phyloP scores from a whole-genome alignment of 202 grass and related monocot genomes.

The Sporobolus alterniflorus region DNA sequence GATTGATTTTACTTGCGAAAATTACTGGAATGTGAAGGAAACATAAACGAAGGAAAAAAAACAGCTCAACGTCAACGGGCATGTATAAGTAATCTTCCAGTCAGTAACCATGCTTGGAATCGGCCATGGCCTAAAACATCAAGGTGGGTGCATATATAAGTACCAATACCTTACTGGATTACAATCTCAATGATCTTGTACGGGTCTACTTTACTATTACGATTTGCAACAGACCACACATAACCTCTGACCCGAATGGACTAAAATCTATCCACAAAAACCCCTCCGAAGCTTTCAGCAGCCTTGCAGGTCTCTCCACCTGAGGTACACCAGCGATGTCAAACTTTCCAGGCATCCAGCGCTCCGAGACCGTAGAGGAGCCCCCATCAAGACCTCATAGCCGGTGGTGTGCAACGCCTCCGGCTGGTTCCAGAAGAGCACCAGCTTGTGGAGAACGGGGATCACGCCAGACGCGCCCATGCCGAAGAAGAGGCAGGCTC shows the following conservation, averaged over 20 bases:
- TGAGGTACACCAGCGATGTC: conserved; percentile 93
- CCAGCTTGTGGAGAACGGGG: conserved; percentile 85
- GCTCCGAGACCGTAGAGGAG: conserved; percentile 87
- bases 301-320: conserved; percentile 86
- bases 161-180: neutral
- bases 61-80: too few species aligned
- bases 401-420: too few species aligned
- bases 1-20: too few species aligned
- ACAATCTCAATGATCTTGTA: neutral
- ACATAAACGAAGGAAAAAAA: neutral
- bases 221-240: conserved; percentile 36
- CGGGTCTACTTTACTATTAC: conserved; percentile 17
- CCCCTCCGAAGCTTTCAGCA: conserved; percentile 47
- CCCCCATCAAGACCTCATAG: conserved; percentile 65
- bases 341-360: conserved; percentile 98
- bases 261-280: conserved; percentile 11
- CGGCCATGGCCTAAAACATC: neutral
- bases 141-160: too few species aligned
- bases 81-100: too few species aligned
- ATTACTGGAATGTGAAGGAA: too few species aligned
- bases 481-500: conserved; percentile 87
- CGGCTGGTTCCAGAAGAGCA: too few species aligned
- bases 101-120: too few species aligned
- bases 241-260: conserved; percentile 10
- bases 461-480: conserved; percentile 94